Base-by-base conservation (phyloP, 805 yeast species). In the Sporopachydermia lactativora region DNA sequence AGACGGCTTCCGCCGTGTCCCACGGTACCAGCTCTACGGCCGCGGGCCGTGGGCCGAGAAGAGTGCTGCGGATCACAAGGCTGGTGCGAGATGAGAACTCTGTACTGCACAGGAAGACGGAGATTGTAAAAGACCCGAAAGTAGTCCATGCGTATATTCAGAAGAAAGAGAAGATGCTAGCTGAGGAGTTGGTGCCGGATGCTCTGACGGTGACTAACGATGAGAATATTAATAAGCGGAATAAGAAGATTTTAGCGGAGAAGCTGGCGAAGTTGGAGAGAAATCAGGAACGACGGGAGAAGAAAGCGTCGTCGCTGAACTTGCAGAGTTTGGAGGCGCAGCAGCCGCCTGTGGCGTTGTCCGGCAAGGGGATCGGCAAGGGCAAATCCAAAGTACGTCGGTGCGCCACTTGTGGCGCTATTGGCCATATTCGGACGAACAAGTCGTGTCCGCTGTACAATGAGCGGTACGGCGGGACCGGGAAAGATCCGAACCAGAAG, bases 381-480 rank as follows among this genome's bases (percentile, higher is more conserved):
- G 81, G 81, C 19, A 78, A 78, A 51, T 68, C 78, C 19, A 76
- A 75, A 3, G 78, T 81, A 5, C 68, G 98, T 55, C 75, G 84
- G 53, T 89, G 98, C 62, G 88, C 94, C 3, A 80, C 92, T 0
- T 89, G 98, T 68, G 97, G 97, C 16, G 92, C 89, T 8, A 70
- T 82, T 47, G 98, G 97, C 0, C 98, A 89, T 57, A 89, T 89
- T 46, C 72, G 92, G 55, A 89, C 98, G 2, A 86, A 85, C 56
- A 81, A 80, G 52, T 65, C 89, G 2, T 89, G 98, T 62, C 98
- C 97, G 13, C 69, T 86, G 71, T 89, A 82, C 55, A 74, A 72
- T 45, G 75, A 72, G 43, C 51, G 53, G 36, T 54, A 52, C 43
- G 49, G 56, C 41, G 43, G 47, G 31, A 52, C 53, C 16, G 51